Evolutionary conservation across 495 filamentous ascomycete genomes (phyloP).

Genomic region (Venustampulla echinocandica): DNA sequence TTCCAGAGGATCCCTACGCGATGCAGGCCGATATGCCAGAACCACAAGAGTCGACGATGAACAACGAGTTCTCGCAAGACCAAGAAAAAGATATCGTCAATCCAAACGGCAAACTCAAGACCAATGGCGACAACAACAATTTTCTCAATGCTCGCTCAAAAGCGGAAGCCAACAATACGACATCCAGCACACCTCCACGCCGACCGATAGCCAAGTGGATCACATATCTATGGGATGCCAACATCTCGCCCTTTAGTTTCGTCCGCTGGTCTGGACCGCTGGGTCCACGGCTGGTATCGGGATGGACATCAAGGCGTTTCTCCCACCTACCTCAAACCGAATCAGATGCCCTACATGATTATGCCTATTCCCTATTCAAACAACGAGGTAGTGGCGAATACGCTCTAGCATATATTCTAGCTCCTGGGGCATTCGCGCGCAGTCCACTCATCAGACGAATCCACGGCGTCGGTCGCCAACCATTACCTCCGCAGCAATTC

Average conservation of each 20-base stretch:
- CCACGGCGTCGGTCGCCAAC: conserved; percentile 70
- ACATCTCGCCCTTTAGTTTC: conserved; percentile 88
- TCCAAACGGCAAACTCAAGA: conserved; percentile 14
- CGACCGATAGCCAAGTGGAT: conserved; percentile 75
- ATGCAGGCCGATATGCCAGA: conserved; percentile 74
- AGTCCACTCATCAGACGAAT: conserved; percentile 81
- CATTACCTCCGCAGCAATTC: conserved; percentile 22
- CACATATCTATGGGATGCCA: conserved; percentile 90
- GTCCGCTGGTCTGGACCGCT: conserved; percentile 86
- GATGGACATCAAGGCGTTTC: conserved; percentile 90
- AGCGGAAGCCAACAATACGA: conserved; percentile 19
- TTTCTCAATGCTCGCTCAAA: conserved; percentile 45
- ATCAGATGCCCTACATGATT: conserved; percentile 76
- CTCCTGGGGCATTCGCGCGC: conserved; percentile 86
- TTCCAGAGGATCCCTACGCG: conserved; percentile 92
- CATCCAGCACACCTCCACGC: conserved; percentile 28
- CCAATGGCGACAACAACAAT: conserved; percentile 47
- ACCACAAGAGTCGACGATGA: conserved; percentile 56
- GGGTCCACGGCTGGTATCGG: conserved; percentile 83
- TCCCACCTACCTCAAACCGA: conserved; percentile 77
- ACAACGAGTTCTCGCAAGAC: conserved; percentile 67
- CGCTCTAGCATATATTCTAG: conserved; percentile 83
- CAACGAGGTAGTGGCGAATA: conserved; percentile 93
- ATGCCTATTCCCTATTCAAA: conserved; percentile 90
- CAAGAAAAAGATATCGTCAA: conserved; percentile 50